phyloP scores from a whole-genome alignment of 495 filamentous ascomycete species.

The Terfezia boudieri region DNA sequence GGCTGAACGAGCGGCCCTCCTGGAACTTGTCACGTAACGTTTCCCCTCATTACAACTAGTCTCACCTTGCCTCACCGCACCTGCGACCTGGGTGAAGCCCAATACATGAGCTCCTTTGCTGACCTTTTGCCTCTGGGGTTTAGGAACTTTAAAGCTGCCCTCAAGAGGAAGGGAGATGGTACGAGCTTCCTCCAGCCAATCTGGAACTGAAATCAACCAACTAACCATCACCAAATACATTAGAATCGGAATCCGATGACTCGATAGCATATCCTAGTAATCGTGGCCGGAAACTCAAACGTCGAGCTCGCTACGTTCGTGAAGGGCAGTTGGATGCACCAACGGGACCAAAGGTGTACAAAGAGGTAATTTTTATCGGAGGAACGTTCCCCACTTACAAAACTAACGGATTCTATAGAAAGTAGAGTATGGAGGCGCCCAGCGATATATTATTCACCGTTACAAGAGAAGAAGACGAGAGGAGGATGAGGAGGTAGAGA shows the following conservation, averaged over 20 bases:
- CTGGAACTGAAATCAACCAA: no score
- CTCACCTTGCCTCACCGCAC: no score
- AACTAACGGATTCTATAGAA: slow-evolving; percentile 27
- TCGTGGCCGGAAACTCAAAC: slow-evolving; percentile 77
- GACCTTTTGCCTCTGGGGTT: neutral
- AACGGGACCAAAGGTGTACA: slow-evolving; percentile 56
- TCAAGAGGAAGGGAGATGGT: neutral
- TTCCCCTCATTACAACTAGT: neutral
- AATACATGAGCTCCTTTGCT: no score
- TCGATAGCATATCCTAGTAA: slow-evolving; percentile 60
- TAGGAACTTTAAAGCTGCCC: neutral
- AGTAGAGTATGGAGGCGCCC: slow-evolving; percentile 65
- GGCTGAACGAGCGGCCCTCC: neutral
- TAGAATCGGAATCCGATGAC: slow-evolving; percentile 75
- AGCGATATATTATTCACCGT: slow-evolving; percentile 57
- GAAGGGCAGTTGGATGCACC: slow-evolving; percentile 50
- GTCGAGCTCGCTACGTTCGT: slow-evolving; percentile 55
- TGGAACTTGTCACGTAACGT: neutral
- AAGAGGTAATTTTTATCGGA: slow-evolving; percentile 35
- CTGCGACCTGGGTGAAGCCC: no score
- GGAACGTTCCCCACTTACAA: neutral
- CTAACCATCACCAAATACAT: neutral
- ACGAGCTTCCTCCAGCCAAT: neutral
- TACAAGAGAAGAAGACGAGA: slow-evolving; percentile 50
- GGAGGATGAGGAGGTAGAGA: slow-evolving; percentile 55